Conservation (phyloP, 768 basidiomycete species). For the Porpolomopsis calyptriformis region DNA sequence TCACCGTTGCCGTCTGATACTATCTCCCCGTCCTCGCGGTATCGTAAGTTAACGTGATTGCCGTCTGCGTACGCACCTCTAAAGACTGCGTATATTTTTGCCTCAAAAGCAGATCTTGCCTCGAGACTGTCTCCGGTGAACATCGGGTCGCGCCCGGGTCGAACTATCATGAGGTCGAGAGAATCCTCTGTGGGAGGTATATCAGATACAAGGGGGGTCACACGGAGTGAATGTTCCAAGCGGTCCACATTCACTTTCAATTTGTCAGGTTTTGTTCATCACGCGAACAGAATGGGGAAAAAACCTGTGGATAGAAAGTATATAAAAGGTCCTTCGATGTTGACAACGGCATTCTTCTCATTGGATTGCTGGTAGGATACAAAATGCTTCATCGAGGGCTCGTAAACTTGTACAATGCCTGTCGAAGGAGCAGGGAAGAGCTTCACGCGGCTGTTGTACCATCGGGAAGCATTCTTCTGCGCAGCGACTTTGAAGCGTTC, state of each 20-base stretch:
- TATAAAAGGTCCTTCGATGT: slow-evolving; percentile 65
- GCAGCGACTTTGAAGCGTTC: slow-evolving; percentile 88
- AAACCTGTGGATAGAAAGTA: slow-evolving; percentile 85
- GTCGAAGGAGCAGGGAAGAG: slow-evolving; percentile 38
- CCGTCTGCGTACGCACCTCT: slow-evolving; percentile 72
- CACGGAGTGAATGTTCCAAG: slow-evolving; percentile 72
- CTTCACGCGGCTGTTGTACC: slow-evolving; percentile 53
- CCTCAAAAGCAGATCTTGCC: slow-evolving; percentile 38
- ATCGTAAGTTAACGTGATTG: slow-evolving; percentile 52
- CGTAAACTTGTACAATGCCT: slow-evolving; percentile 47
- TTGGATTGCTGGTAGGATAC: slow-evolving; percentile 27
- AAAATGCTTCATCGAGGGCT: slow-evolving; percentile 40
- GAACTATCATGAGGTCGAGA: slow-evolving; percentile 67
- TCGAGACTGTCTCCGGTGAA: slow-evolving; percentile 31
- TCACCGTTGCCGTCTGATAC: slow-evolving; percentile 35
- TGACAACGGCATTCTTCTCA: slow-evolving; percentile 27
- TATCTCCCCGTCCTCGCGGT: slow-evolving; percentile 34
- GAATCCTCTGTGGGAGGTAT: slow-evolving; percentile 35
- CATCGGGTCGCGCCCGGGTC: slow-evolving; percentile 55
- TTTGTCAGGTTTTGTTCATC: no score
- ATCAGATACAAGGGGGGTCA: slow-evolving; percentile 50
- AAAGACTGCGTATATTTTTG: slow-evolving; percentile 44
- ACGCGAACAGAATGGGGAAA: no score
- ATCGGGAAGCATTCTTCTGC: slow-evolving; percentile 55
- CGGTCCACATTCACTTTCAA: slow-evolving; percentile 77